Conservation (phyloP, 2,329 filamentous ascomycete genomes). For the Pseudocercospora pini-densiflorae region DNA sequence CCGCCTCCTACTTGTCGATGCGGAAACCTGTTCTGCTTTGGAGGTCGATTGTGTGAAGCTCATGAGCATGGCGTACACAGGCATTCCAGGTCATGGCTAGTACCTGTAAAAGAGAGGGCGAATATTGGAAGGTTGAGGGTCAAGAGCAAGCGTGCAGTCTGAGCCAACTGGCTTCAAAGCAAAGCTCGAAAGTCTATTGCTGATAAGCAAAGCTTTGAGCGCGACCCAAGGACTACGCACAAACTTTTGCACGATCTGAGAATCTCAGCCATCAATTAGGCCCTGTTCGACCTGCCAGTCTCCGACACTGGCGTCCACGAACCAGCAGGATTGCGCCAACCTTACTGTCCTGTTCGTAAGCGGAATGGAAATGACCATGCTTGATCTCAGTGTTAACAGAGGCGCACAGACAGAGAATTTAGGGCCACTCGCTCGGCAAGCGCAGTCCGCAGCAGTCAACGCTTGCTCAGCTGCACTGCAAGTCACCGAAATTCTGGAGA, state of each 20-base stretch:
- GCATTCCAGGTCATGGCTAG: constrained; percentile 1
- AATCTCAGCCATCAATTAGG: too few species aligned
- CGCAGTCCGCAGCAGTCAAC: not conserved
- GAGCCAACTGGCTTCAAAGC: not conserved
- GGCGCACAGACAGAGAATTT: not conserved
- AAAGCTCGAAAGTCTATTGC: not conserved
- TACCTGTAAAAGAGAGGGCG: constrained; percentile 8
- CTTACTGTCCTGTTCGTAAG: not conserved
- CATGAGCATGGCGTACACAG: not conserved
- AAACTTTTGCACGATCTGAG: too few species aligned
- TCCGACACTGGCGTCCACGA: too few species aligned
- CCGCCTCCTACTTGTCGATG: constrained; percentile 12
- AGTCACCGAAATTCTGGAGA: not conserved
- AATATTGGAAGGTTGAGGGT: constrained; percentile 7
- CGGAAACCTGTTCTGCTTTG: constrained; percentile 20
- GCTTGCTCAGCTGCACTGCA: not conserved
- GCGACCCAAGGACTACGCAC: too few species aligned
- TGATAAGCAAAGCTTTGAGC: not conserved
- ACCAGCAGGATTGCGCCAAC: too few species aligned
- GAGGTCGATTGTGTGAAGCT: constrained; percentile 11
- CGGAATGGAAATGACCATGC: not conserved
- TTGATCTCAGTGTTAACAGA: not conserved
- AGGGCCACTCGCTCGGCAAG: not conserved
- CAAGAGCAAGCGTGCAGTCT: not conserved
- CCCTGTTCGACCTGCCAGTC: too few species aligned